Evolutionary conservation across 169 alveolate species (phyloP).

Genomic region (Perkinsus chesapeaki): DNA sequence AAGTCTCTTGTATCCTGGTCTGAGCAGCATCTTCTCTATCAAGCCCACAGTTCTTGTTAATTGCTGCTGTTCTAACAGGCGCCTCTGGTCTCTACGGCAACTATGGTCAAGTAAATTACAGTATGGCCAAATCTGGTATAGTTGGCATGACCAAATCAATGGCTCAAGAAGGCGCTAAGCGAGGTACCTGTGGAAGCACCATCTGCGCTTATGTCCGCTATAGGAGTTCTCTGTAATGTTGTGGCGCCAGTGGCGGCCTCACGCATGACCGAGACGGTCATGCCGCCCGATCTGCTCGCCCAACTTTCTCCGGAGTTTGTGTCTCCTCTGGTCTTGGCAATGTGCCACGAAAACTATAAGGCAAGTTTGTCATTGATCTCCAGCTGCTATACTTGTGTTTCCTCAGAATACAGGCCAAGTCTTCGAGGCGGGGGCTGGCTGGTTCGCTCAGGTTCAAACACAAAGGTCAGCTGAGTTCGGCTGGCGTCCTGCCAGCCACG

Average conservation of each 20-base stretch:
- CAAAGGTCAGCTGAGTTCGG: constrained; percentile 35
- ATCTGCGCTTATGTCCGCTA: constrained; percentile 37
- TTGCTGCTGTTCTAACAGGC: no score
- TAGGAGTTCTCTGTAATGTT: constrained; percentile 10
- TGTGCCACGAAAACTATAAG: constrained; percentile 51
- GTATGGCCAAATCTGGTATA: constrained; percentile 40
- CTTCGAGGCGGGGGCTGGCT: constrained; percentile 68
- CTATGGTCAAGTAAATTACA: constrained; percentile 49
- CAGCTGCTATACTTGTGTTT: neutral
- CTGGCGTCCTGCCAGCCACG: neutral
- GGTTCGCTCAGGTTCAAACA: constrained; percentile 54
- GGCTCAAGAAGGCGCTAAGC: constrained; percentile 36
- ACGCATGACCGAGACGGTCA: constrained; percentile 42
- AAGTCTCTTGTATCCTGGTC: no score
- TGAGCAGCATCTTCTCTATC: no score
- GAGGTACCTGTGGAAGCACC: constrained; percentile 23
- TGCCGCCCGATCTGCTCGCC: constrained; percentile 49
- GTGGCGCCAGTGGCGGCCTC: constrained; percentile 10
- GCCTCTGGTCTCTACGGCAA: constrained; percentile 58
- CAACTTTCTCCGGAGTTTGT: constrained; percentile 64
- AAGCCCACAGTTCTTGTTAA: no score
- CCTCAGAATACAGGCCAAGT: constrained; percentile 29
- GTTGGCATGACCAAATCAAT: constrained; percentile 33
- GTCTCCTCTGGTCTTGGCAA: constrained; percentile 66
- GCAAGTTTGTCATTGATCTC: constrained; percentile 14